These are phyloP conservation scores for Catunica adiposa DNA, from an alignment of 2,329 filamentous ascomycete species.

Conservation along the genomic window DNA sequence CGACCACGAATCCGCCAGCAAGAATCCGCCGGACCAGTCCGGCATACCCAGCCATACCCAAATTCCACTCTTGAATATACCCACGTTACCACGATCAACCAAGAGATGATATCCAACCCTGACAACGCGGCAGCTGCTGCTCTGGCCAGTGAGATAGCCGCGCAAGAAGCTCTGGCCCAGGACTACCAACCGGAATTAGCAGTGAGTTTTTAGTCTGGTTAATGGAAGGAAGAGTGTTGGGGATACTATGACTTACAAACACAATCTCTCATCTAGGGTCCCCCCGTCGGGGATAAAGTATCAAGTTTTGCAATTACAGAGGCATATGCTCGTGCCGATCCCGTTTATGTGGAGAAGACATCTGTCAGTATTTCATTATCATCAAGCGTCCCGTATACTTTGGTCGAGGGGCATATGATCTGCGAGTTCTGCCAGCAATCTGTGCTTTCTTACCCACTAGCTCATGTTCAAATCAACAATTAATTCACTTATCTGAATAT, in stretches of 20 bases:
- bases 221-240: neutral
- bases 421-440: neutral
- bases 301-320: conserved; percentile 61
- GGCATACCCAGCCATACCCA: neutral
- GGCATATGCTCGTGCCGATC: conserved; percentile 80
- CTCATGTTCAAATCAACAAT: no score
- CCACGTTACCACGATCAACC: conserved; percentile 23
- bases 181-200: conserved; percentile 41
- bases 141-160: conserved; percentile 30
- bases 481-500: no score
- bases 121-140: conserved; percentile 13
- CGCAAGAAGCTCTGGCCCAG: conserved; percentile 43
- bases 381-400: conserved; percentile 13
- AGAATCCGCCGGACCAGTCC: neutral
- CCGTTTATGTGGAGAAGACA: conserved; percentile 73
- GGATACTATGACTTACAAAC: no score
- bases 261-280: conserved; percentile 41
- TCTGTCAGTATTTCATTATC: conserved; percentile 38
- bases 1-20: neutral
- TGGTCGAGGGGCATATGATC: neutral
- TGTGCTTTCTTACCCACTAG: neutral
- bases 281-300: conserved; percentile 62
- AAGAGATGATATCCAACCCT: conserved; percentile 15
- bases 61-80: conserved; percentile 8
- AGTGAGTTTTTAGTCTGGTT: conserved; percentile 27